Conservation (phyloP, 108 stramenopile species). For the Conticribra weissflogii region DNA sequence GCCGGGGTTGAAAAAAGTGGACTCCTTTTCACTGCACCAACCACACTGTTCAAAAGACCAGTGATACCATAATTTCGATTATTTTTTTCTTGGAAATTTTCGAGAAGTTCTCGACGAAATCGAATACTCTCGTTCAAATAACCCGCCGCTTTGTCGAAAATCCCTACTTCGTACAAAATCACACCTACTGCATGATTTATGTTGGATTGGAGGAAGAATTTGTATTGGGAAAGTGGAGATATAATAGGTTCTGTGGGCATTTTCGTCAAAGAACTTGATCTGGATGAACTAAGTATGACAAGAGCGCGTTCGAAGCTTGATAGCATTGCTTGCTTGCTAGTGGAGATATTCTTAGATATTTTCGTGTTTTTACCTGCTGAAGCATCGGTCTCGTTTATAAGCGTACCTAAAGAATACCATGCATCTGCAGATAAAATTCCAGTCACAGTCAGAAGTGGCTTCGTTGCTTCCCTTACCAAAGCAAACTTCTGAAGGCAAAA, state of each 20-base stretch:
- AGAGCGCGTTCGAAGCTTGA: slow-evolving; percentile 39
- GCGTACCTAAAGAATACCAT: slow-evolving; percentile 39
- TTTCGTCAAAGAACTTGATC: slow-evolving; percentile 12
- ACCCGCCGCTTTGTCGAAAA: slow-evolving; percentile 23
- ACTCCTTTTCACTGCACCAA: slow-evolving; percentile 4
- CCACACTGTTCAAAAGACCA: background rate
- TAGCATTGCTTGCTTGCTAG: slow-evolving; percentile 21
- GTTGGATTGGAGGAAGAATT: slow-evolving; percentile 34
- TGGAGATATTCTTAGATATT: slow-evolving; percentile 4
- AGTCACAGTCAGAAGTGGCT: slow-evolving; percentile 28
- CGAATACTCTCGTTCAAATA: slow-evolving; percentile 21
- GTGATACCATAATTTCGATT: background rate
- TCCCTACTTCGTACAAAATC: slow-evolving; percentile 27
- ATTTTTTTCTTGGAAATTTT: slow-evolving; percentile 7
- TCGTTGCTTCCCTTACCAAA: slow-evolving; percentile 18
- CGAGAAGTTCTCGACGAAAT: slow-evolving; percentile 34
- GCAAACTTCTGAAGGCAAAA: slow-evolving; percentile 23
- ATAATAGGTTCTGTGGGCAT: slow-evolving; percentile 8
- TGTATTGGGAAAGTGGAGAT: slow-evolving; percentile 24
- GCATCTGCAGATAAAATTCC: slow-evolving; percentile 37
- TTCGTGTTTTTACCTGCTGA: background rate
- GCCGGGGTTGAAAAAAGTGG: slow-evolving; percentile 13
- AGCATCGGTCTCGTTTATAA: slow-evolving; percentile 1
- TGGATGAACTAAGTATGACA: slow-evolving; percentile 24
- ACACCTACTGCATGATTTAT: slow-evolving; percentile 41